These are phyloP conservation scores for Comarum palustre DNA, from an alignment of 306 rosid species.

Conservation along the genomic window DNA sequence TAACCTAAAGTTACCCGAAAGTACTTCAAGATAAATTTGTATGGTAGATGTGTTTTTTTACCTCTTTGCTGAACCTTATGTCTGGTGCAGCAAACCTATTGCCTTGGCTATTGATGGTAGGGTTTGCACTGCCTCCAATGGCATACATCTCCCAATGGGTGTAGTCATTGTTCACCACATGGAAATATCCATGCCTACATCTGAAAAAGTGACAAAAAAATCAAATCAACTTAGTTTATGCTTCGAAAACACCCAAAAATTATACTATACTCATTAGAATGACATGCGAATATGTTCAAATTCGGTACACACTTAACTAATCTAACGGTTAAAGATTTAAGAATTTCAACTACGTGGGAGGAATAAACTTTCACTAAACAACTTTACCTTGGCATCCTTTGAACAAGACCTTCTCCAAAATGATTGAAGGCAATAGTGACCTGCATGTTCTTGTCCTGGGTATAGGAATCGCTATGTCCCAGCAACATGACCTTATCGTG, in stretches of 20 bases:
- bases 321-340: background rate
- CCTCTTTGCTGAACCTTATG: constrained; percentile 85
- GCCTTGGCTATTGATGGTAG: constrained; percentile 97
- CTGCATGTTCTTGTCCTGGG: constrained; percentile 89
- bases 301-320: background rate
- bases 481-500: constrained; percentile 93
- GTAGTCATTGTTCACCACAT: constrained; percentile 99
- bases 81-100: constrained; percentile 85
- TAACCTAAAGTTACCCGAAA: background rate
- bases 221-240: background rate
- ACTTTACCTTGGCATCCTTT: constrained; percentile 92
- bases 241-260: background rate
- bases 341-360: background rate
- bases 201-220: constrained; percentile 34
- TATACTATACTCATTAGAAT: background rate
- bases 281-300: background rate
- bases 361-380: background rate
- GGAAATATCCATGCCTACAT: constrained; percentile 95
- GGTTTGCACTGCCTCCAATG: constrained; percentile 91
- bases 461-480: constrained; percentile 83
- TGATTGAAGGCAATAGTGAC: constrained; percentile 93
- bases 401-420: constrained; percentile 96
- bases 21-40: background rate
- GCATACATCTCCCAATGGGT: constrained; percentile 99
- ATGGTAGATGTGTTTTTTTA: background rate